phyloP scores from a whole-genome alignment of 768 basidiomycete species.

The Phlebiopsis flavidoalba region DNA sequence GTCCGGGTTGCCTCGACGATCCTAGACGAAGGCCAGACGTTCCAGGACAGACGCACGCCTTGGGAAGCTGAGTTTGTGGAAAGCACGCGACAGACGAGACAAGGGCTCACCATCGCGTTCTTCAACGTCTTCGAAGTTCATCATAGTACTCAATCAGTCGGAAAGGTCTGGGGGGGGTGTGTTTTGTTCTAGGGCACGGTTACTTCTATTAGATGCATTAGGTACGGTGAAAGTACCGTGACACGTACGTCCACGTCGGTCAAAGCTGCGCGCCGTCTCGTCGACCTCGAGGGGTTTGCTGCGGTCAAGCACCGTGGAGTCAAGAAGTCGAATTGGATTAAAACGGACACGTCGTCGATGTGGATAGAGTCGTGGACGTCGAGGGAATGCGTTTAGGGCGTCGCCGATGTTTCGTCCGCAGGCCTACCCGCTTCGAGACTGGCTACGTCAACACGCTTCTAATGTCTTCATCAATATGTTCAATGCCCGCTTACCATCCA shows the following conservation, averaged over 20 bases:
- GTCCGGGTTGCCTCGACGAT: constrained; percentile 96
- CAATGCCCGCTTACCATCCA: too few relatives aligned
- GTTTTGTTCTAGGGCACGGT: background rate
- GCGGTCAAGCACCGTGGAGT: too few relatives aligned
- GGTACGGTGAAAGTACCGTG: background rate
- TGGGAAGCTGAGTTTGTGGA: background rate
- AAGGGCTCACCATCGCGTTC: constrained; percentile 78
- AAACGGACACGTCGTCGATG: too few relatives aligned
- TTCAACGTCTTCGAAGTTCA: constrained; percentile 95
- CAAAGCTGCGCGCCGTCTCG: background rate
- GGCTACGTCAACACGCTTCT: too few relatives aligned
- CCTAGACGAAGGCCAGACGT: constrained; percentile 96
- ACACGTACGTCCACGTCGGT: constrained; percentile 7
- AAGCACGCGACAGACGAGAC: background rate
- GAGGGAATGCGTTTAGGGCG: too few relatives aligned
- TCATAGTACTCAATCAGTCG: constrained; percentile 35
- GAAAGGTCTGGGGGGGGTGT: background rate
- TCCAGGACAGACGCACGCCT: constrained; percentile 98
- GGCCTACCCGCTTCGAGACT: too few relatives aligned
- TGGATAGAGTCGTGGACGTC: too few relatives aligned
- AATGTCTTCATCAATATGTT: too few relatives aligned
- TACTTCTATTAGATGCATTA: background rate
- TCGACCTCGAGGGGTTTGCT: background rate
- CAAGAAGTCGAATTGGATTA: too few relatives aligned
- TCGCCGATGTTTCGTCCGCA: too few relatives aligned